Evolutionary conservation across 2,329 filamentous ascomycete genomes (phyloP), one percentile per base, ranked within the genome.

Genomic region (Trichoderma sp.): DNA sequence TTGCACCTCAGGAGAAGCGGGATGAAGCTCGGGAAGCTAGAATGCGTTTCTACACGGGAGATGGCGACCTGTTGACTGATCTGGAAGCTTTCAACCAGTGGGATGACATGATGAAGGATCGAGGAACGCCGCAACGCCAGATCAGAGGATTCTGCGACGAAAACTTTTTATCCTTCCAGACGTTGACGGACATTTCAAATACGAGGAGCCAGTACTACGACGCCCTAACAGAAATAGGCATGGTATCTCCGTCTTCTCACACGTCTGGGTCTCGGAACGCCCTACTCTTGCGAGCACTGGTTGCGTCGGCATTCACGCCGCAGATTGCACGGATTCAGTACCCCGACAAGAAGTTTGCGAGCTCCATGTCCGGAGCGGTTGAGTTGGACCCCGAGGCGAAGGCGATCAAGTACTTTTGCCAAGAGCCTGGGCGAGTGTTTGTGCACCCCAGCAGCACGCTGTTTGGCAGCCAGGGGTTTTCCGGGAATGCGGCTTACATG

Each of bases 291-390:
- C 87, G 90, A 25, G 90, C 90, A 1, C 80, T 93, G 27, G 86
- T 92, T 29, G 90, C 90, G 4, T 90, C 89, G 4, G 89, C 91
- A 3, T 92, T 93, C 77, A 87, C 88, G 34, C 95, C 95, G 0
- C 94, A 98, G 79, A 89, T 97, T 71, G 93, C 93, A 15, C 89
- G 94, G 64, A 97, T 99, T 76, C 90, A 93, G 71, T 92, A 97
- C 72, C 95, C 95, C 0, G 93, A 97, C 80, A 97, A 97, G 82
- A 98, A 97, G 78, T 99, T 96, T 78, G 92, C 92, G 13, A 89
- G 90, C 39, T 93, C 92, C 2, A 87, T 96, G 70, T 92, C 92
- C 1, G 95, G 95, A 8, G 92, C 95, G 0, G 92, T 98, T 1
- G 94, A 95, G 77, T 84, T 97, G 7, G 95, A 99, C 76, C 94